Conservation (phyloP, 805 yeast genomes). For the Blastobotrys mokoenaii region DNA sequence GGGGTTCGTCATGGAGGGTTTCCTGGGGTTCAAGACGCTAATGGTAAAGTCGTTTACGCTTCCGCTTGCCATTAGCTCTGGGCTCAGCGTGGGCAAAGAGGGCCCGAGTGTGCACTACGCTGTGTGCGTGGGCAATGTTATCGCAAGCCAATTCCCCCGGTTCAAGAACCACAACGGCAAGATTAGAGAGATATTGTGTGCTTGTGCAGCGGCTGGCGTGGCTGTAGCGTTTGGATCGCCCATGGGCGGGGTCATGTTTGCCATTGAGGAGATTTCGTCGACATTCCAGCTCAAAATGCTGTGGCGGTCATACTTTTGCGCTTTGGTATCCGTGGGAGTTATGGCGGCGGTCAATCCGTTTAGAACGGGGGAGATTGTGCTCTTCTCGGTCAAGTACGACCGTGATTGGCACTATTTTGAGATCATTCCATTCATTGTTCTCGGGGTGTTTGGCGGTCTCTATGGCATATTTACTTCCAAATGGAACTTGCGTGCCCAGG, state of each 20-base stretch:
- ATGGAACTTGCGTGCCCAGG: constrained; percentile 66
- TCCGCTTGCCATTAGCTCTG: constrained; percentile 89
- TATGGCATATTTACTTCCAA: constrained; percentile 75
- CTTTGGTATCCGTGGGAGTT: constrained; percentile 77
- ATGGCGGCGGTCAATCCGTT: constrained; percentile 82
- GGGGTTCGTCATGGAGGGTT: constrained; percentile 75
- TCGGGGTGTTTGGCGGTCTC: constrained; percentile 88
- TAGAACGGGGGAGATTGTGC: constrained; percentile 86
- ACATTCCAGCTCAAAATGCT: constrained; percentile 68
- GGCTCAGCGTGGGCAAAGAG: constrained; percentile 90
- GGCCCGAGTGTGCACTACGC: constrained; percentile 99
- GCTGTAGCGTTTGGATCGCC: constrained; percentile 98
- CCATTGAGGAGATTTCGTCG: constrained; percentile 82
- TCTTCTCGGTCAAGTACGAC: constrained; percentile 86
- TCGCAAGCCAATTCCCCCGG: constrained; percentile 45
- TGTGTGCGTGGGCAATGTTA: constrained; percentile 84
- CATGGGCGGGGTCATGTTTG: constrained; percentile 92
- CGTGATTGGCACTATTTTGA: constrained; percentile 82
- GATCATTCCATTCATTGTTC: constrained; percentile 58
- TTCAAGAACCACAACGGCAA: constrained; percentile 30
- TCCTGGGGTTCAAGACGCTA: constrained; percentile 65
- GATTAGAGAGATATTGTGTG: constrained; percentile 58
- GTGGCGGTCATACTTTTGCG: constrained; percentile 88
- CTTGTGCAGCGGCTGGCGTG: constrained; percentile 96
- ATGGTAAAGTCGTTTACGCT: constrained; percentile 68